Conservation (phyloP, 805 yeast species). For the Tetrapisispora fleetii region DNA sequence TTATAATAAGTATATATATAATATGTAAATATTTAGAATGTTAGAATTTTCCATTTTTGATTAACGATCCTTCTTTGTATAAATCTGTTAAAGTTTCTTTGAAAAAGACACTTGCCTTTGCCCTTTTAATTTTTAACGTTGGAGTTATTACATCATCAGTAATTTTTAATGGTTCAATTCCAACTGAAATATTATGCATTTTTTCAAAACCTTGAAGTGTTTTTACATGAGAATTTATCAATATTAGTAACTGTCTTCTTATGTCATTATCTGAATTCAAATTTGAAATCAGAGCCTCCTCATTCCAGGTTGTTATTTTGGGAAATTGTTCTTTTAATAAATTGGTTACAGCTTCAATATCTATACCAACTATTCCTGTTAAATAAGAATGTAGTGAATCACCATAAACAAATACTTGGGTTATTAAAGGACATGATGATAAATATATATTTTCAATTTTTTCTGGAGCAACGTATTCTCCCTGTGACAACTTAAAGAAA, state of each 20-base stretch:
- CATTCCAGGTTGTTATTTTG: slow-evolving; percentile 17
- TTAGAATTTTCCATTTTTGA: slow-evolving; percentile 14
- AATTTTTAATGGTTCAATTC: slow-evolving; percentile 51
- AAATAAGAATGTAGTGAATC: slow-evolving; percentile 46
- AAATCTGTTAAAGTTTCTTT: slow-evolving; percentile 32
- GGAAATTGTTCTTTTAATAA: slow-evolving; percentile 27
- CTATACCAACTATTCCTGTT: slow-evolving; percentile 56
- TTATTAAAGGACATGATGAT: slow-evolving; percentile 39
- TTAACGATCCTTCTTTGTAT: slow-evolving; percentile 41
- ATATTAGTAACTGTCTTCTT: slow-evolving; percentile 11
- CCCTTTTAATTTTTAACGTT: slow-evolving; percentile 48
- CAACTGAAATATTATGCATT: slow-evolving; percentile 43
- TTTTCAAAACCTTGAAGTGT: slow-evolving; percentile 55
- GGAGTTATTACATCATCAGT: slow-evolving; percentile 60
- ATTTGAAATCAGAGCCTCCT: slow-evolving; percentile 21
- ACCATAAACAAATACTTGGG: slow-evolving; percentile 56
- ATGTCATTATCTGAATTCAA: slow-evolving; percentile 13
- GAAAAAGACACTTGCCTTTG: slow-evolving; percentile 38
- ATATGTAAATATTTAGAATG: neutral
- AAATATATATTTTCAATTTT: slow-evolving; percentile 58
- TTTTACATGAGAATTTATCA: slow-evolving; percentile 16
- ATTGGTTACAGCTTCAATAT: slow-evolving; percentile 35
- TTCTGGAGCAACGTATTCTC: slow-evolving; percentile 68
- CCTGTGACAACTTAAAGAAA: slow-evolving; percentile 60
- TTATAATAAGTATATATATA: too few species aligned